Base-by-base conservation (phyloP, 306 rosid genomes). In the Rosa rugosa region DNA sequence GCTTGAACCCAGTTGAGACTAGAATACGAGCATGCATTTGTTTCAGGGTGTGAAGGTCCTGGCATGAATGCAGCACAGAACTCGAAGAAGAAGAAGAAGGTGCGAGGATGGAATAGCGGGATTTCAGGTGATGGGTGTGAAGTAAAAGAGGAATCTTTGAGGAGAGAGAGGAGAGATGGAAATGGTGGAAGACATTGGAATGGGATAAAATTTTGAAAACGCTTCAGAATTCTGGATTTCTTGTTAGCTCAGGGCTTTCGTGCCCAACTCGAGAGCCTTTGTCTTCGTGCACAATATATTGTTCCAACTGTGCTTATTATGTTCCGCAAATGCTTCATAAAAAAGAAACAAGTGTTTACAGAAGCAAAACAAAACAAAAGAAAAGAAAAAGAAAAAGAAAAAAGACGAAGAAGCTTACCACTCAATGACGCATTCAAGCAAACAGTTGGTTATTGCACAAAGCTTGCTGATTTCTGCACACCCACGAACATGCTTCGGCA, bases 61-160 rank as follows among this genome's bases (percentile, higher is more conserved):
- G 62, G 79, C 85, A 84, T 27, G 85, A 84, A 50, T 36, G 65
- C 16, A 77, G 74, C 44, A 76, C 23, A 59, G 22, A 11, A 46
- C 53, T 69, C 11, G 69, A 47, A 69, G 75, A 75, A 50, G 57
- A 51, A 3, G 67, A 60, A 5, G 67, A 22, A 72, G 56, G 38
- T 2, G 45, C 47, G 36, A 77, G 50, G 38, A 56, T 63, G 45
- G 77, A 84, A 68, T 18, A 50, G 16, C 36, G 67, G 51, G 46
- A 54, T 73, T 80, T 87, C 84, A 85, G 38, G 89, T 82, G 77
- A 89, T 84, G 87, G 91, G 87, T 23, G 82, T 42, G 85, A 75
- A 89, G 79, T 77, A 87, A 57, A 78, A 82, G 64, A 73, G 50
- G 69, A 77, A 76, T 59, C 20, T 47, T 27, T 16, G 76, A 45